These are phyloP conservation scores for Pelargonium myrrhifolium DNA, from an alignment of 441 rosid species.

Conservation along the genomic window DNA sequence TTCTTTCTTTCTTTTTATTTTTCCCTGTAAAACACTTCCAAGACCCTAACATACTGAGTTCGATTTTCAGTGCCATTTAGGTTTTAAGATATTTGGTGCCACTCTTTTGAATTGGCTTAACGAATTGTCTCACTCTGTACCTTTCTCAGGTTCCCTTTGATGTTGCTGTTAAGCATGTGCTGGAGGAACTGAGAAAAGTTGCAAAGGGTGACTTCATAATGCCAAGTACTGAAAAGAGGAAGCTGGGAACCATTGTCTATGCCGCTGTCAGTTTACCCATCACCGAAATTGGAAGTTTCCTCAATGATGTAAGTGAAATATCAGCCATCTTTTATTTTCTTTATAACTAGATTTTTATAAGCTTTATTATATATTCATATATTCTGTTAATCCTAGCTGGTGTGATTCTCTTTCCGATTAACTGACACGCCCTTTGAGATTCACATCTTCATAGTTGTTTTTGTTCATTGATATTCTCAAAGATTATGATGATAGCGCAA, in stretches of 20 bases:
- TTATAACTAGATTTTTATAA: too few species aligned
- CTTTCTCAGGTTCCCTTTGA: conserved; percentile 68
- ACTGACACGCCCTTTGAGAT: too few species aligned
- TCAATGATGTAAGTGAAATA: conserved; percentile 47
- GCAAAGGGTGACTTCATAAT: conserved; percentile 60
- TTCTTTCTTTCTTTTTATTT: neutral
- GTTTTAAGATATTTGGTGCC: conserved; percentile 2
- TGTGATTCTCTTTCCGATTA: too few species aligned
- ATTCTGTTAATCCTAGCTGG: too few species aligned
- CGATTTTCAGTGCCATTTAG: neutral
- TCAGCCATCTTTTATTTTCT: neutral
- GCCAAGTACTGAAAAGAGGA: conserved; percentile 60
- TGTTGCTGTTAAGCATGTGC: conserved; percentile 55
- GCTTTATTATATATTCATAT: too few species aligned
- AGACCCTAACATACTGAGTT: neutral
- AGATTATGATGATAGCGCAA: too few species aligned
- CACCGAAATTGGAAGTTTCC: conserved; percentile 43
- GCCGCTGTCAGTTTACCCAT: conserved; percentile 74
- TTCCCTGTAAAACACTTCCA: neutral
- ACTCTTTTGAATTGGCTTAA: neutral
- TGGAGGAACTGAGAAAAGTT: conserved; percentile 57
- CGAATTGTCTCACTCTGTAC: neutral
- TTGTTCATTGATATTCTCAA: too few species aligned
- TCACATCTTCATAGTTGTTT: too few species aligned
- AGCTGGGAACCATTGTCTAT: conserved; percentile 56